Conservation (phyloP, 257 asterid species). For the Petunia secreta region DNA sequence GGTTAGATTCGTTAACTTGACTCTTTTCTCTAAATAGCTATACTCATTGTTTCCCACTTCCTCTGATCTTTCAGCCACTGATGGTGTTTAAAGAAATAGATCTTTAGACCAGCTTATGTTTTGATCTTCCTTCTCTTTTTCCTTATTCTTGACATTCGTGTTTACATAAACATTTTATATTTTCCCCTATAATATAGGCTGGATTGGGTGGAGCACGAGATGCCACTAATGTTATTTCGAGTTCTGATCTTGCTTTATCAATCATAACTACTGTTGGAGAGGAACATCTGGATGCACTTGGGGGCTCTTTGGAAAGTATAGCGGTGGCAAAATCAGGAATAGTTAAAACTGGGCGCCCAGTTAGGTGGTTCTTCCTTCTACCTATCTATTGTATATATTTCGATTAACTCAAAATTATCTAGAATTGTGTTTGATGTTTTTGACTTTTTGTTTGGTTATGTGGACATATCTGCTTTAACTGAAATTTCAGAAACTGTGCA, state of each 20-base stretch:
- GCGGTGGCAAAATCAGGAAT: constrained; percentile 93
- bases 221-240: constrained; percentile 84
- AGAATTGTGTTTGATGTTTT: background rate
- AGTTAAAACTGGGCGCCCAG: constrained; percentile 84
- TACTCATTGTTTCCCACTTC: constrained; percentile 19
- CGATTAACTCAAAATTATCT: background rate
- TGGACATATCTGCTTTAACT: background rate
- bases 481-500: background rate
- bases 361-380: constrained; percentile 75
- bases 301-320: constrained; percentile 93
- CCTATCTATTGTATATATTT: constrained; percentile 28
- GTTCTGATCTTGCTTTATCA: constrained; percentile 69
- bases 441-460: background rate
- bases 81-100: constrained; percentile 13
- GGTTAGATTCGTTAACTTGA: constrained; percentile 46
- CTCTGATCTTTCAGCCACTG: constrained; percentile 27
- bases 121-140: background rate
- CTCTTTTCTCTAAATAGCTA: constrained; percentile 26
- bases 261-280: constrained; percentile 88
- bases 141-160: background rate
- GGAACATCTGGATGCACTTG: constrained; percentile 95
- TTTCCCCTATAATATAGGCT: constrained; percentile 39
- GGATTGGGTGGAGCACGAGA: constrained; percentile 96
- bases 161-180: background rate
- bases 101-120: background rate